Conservation (phyloP, 768 basidiomycete genomes). For the Exidia glandulosa region DNA sequence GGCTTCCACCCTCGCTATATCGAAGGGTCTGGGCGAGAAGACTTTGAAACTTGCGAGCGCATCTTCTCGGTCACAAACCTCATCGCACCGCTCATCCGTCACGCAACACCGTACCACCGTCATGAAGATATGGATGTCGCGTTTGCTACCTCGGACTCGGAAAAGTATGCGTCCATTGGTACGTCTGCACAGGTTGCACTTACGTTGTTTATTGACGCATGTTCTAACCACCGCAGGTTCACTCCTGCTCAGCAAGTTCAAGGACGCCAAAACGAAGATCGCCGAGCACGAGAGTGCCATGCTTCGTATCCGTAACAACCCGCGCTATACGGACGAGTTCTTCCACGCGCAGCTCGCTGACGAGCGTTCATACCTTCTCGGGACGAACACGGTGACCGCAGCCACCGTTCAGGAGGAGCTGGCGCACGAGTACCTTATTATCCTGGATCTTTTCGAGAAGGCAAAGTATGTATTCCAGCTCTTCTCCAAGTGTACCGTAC, state of each 20-base stretch:
- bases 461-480: too few relatives aligned
- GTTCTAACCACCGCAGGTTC: not conserved
- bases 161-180: conserved; percentile 16
- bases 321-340: not conserved
- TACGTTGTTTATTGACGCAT: not conserved
- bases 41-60: not conserved
- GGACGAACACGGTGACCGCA: not conserved
- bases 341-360: not conserved
- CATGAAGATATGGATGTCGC: conserved; percentile 15
- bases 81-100: not conserved
- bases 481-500: too few relatives aligned
- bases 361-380: not conserved
- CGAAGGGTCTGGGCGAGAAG: not conserved
- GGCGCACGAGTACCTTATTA: not conserved
- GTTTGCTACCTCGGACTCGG: conserved; percentile 11
- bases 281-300: not conserved
- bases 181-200: not conserved
- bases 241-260: not conserved
- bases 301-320: not conserved
- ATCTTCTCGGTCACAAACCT: conserved; percentile 1
- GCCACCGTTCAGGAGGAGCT: not conserved
- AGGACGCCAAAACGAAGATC: not conserved
- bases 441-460: too few relatives aligned
- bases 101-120: conserved; percentile 17
- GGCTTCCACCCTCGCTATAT: not conserved